Conservation (phyloP, 176 grass and related monocot species). For the Musa troglodytarum region DNA sequence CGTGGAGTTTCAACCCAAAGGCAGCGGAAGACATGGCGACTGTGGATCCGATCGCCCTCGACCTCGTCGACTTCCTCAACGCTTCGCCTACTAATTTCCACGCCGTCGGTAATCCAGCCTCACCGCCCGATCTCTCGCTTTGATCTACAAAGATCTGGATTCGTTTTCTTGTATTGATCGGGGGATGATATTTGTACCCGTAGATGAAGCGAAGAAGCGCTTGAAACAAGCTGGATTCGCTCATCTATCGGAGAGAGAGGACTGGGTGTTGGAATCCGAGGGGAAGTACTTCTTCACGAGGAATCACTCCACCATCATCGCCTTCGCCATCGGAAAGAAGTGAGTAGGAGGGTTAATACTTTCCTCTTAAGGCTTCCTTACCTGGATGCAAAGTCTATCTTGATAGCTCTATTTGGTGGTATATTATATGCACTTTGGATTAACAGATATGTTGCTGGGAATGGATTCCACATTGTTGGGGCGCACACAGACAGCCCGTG, state of each 20-base stretch:
- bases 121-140: neutral
- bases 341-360: constrained; percentile 15
- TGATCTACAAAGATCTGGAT: too few species aligned
- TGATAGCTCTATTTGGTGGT: too few species aligned
- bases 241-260: constrained; percentile 72
- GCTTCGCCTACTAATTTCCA: constrained; percentile 46
- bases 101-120: constrained; percentile 38
- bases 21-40: constrained; percentile 4
- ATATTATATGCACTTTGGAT: neutral
- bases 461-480: constrained; percentile 86
- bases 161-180: neutral
- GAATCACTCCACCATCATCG: constrained; percentile 84
- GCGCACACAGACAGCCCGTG: constrained; percentile 90
- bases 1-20: neutral
- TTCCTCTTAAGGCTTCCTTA: neutral
- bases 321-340: constrained; percentile 83
- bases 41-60: constrained; percentile 28
- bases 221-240: constrained; percentile 63
- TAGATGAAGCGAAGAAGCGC: constrained; percentile 61
- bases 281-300: constrained; percentile 93
- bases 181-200: neutral
- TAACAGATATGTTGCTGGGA: constrained; percentile 67
- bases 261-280: constrained; percentile 63
- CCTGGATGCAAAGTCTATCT: neutral
- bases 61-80: constrained; percentile 51